phyloP scores from a whole-genome alignment of 2,329 filamentous ascomycete species.

The Aspergillus pseudotamarii region DNA sequence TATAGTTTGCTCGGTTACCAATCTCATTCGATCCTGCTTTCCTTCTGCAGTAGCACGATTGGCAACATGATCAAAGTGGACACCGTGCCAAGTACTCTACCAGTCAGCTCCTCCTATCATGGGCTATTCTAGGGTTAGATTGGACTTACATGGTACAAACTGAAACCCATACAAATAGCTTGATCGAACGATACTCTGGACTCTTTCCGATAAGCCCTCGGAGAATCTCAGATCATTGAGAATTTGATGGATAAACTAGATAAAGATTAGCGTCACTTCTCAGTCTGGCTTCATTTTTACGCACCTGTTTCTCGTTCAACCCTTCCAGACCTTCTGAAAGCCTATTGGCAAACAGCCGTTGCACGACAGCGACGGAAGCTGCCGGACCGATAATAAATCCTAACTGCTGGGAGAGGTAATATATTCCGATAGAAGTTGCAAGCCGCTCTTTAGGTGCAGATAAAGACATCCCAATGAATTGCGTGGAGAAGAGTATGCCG shows the following conservation, averaged over 20 bases:
- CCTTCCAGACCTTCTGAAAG: slow-evolving; percentile 4
- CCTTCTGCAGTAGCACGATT: not conserved
- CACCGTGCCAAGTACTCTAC: not conserved
- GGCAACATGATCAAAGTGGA: not conserved
- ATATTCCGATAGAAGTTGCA: slow-evolving; percentile 15
- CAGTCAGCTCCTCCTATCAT: not conserved
- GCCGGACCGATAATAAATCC: slow-evolving; percentile 21
- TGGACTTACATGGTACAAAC: slow-evolving; percentile 15
- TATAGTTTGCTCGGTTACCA: not conserved
- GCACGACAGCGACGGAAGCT: slow-evolving; percentile 15
- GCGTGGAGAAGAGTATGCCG: slow-evolving; percentile 18
- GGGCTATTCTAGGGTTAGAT: not conserved
- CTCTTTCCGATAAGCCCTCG: not conserved
- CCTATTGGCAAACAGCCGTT: slow-evolving; percentile 11
- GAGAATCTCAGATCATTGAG: slow-evolving; percentile 15
- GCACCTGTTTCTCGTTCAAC: not conserved
- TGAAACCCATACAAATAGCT: slow-evolving; percentile 17
- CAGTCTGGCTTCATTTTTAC: not conserved
- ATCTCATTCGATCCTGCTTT: not conserved
- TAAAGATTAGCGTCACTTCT: not conserved
- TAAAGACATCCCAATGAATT: slow-evolving; percentile 20
- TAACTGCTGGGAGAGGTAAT: slow-evolving; percentile 23
- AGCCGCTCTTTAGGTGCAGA: slow-evolving; percentile 9
- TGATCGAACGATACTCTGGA: slow-evolving; percentile 12
- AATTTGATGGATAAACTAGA: slow-evolving; percentile 13